These are phyloP conservation scores for Dentipellis fragilis DNA, from an alignment of 768 basidiomycete genomes.

Conservation along the genomic window DNA sequence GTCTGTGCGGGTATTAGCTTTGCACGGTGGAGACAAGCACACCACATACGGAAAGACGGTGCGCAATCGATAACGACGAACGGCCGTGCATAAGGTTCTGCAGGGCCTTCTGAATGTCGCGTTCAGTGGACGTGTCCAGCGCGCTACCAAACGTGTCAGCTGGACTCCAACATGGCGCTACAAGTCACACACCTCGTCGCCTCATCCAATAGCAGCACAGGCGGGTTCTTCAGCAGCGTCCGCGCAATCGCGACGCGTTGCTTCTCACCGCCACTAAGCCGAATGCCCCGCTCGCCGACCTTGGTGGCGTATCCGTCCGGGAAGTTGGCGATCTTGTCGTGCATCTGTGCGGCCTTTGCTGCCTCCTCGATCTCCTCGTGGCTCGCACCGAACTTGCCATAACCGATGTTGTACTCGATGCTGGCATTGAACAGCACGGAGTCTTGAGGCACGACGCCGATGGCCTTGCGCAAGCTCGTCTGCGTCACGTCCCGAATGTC, in stretches of 20 bases:
- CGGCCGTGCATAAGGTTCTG: conserved; percentile 67
- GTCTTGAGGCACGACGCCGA: conserved; percentile 90
- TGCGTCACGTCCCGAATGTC: conserved; percentile 87
- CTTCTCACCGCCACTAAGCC: conserved; percentile 83
- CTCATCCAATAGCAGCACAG: conserved; percentile 70
- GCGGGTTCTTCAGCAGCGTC: conserved; percentile 79
- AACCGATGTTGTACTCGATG: conserved; percentile 71
- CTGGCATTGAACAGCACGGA: conserved; percentile 62
- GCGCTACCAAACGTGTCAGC: conserved; percentile 35
- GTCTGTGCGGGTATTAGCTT: conserved; percentile 28
- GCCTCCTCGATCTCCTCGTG: conserved; percentile 71
- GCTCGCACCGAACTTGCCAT: conserved; percentile 66
- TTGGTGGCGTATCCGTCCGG: conserved; percentile 81
- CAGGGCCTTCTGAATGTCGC: conserved; percentile 83
- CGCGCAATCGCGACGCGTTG: conserved; percentile 84
- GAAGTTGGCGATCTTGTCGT: conserved; percentile 76
- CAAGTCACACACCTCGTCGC: conserved; percentile 45
- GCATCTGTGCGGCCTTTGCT: conserved; percentile 78
- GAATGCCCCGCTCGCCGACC: conserved; percentile 83
- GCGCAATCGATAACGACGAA: conserved; percentile 71
- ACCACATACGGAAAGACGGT: conserved; percentile 63
- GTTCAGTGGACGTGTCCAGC: conserved; percentile 83
- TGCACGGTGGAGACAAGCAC: not conserved
- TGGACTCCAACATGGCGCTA: not conserved
- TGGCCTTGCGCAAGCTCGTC: conserved; percentile 62